Evolutionary conservation across 169 alveolate species (phyloP).

Genomic region (Eimeria mitis): DNA sequence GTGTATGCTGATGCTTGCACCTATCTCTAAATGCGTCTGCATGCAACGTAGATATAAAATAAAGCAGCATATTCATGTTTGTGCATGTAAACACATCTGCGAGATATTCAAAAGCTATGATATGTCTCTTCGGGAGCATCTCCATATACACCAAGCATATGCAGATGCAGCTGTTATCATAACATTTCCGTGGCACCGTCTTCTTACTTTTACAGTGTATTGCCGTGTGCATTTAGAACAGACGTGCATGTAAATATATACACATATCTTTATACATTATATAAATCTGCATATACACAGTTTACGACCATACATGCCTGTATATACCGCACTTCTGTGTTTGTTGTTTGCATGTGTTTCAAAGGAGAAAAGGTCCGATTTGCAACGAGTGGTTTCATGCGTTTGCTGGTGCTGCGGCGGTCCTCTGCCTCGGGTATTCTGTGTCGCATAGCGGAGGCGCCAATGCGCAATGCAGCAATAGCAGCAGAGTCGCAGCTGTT

Average conservation of each 20-base stretch:
- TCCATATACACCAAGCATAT: too few relatives aligned
- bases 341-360: neutral
- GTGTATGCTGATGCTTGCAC: too few relatives aligned
- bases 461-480: constrained; percentile 33
- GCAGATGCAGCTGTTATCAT: too few relatives aligned
- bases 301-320: neutral
- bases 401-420: constrained; percentile 32
- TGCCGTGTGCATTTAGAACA: neutral
- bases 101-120: too few relatives aligned
- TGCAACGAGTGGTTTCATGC: constrained; percentile 36
- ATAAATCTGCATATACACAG: neutral
- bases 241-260: neutral
- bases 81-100: too few relatives aligned
- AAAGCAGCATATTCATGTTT: neutral
- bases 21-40: too few relatives aligned
- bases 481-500: constrained; percentile 55
- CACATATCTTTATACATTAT: neutral
- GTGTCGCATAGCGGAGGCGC: constrained; percentile 39
- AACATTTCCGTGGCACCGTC: too few relatives aligned
- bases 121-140: too few relatives aligned
- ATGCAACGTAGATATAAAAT: too few relatives aligned
- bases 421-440: constrained; percentile 44
- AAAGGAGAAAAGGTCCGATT: constrained; percentile 38
- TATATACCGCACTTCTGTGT: neutral
- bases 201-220: too few relatives aligned